Base-by-base conservation (phyloP, 495 filamentous ascomycete species). In the Hyaloscypha finlandica region DNA sequence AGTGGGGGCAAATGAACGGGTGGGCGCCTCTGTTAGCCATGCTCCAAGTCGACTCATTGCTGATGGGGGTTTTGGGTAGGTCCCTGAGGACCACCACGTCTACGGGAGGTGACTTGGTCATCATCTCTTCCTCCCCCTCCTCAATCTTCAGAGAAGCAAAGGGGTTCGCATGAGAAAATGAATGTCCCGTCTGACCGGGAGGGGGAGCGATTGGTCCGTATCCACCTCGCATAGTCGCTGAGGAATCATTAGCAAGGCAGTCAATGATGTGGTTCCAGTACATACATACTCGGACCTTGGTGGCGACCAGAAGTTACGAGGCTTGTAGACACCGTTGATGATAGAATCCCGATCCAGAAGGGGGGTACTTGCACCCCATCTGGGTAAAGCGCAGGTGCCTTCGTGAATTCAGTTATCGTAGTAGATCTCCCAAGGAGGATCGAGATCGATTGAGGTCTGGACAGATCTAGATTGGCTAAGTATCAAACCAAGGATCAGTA, bases 321-420 rank as follows among this genome's bases (percentile, higher is more conserved):
- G 25, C 25, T 25, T 25, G 25, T 25, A 25, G 1, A 25, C 25
- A 25, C 25, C 25, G 25, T 25, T 25, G 25, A 25, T 25, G 25
- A 25, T 25, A 25, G 25, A 25, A 25, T 25, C 25, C 25, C 25
- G 25, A 1, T 25, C 25, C 1, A 25, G 25, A 25, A 25, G 25
- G 25, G 25, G 25, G 25, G 25, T 86, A 97, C 69, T 89, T 82
- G 77, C 93, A 96, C 3, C 93, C 93, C 72, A 93, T 88, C 74
- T 94, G 90, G 45, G 83, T 86, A 76, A 90, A 97, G 90, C 90
- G 75, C 93, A 97, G 61, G 89, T 86, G 35, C 93, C 93, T 54
- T 88, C 88, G 67, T 89, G 87, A 54, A 96, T 87, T 91, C 92
- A 97, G 75, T 92, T 90, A 42, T 90, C 91, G 79, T 93, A 96